A percentile compares a stretch with the other conserved stretches of the same genome.
These are phyloP conservation scores for Myxozyma nipponensis DNA, from an alignment of 805 yeast species.

Conservation along the genomic window DNA sequence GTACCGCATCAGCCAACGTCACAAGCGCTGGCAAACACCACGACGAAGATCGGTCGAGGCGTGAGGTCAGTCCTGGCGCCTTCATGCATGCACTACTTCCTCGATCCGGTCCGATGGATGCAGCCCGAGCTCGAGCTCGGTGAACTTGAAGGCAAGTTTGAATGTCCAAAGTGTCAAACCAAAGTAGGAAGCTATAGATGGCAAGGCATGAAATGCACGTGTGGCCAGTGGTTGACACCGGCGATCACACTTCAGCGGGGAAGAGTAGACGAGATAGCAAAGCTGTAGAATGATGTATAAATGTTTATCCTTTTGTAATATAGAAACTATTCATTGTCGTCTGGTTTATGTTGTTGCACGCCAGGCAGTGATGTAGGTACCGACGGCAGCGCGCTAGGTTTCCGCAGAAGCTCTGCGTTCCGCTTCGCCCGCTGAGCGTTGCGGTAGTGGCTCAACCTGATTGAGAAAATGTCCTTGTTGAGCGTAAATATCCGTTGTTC, in stretches of 20 bases:
- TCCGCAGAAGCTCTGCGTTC: constrained; percentile 34
- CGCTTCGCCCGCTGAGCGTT: constrained; percentile 34
- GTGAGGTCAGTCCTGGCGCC: constrained; percentile 30
- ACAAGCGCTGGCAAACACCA: neutral
- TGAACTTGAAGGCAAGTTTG: constrained; percentile 79
- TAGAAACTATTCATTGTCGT: neutral
- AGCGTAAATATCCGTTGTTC: constrained; percentile 43
- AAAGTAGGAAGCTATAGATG: constrained; percentile 91
- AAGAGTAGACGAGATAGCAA: constrained; percentile 59
- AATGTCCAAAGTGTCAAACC: constrained; percentile 76
- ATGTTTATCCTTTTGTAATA: neutral
- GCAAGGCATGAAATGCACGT: constrained; percentile 91
- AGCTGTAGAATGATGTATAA: neutral
- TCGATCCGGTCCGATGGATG: constrained; percentile 95
- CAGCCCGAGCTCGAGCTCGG: constrained; percentile 66
- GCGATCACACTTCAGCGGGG: constrained; percentile 77
- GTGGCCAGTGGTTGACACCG: constrained; percentile 95
- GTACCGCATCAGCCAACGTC: constrained; percentile 46
- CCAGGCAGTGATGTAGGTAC: constrained; percentile 34
- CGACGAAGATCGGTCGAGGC: constrained; percentile 19
- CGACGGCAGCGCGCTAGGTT: constrained; percentile 37
- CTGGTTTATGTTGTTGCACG: neutral
- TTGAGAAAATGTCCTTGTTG: constrained; percentile 42
- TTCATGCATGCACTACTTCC: constrained; percentile 75
- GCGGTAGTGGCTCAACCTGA: constrained; percentile 38